phyloP scores from a whole-genome alignment of 2,329 filamentous ascomycete genomes.

The Diaporthe nobilis region DNA sequence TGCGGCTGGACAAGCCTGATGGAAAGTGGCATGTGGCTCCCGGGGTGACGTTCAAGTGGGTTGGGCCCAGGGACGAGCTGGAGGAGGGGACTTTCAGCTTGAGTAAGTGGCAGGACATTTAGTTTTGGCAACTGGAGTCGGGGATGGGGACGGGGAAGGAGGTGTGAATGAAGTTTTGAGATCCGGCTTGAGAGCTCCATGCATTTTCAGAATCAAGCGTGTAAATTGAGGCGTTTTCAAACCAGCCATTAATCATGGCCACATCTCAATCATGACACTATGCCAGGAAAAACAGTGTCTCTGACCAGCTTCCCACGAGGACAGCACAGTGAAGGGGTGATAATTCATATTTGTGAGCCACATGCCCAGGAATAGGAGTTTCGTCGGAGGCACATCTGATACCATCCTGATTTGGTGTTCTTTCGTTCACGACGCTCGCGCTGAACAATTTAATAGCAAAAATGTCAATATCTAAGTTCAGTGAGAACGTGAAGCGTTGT shows the following conservation, averaged over 20 bases:
- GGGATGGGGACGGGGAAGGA: no score
- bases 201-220: not conserved
- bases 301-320: not conserved
- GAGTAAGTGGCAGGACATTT: conserved; percentile 16
- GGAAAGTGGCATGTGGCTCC: not conserved
- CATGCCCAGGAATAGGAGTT: no score
- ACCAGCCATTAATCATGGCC: not conserved
- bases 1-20: conserved; percentile 17
- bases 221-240: not conserved
- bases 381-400: no score
- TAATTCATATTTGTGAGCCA: no score
- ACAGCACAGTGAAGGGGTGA: no score
- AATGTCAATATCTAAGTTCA: not conserved
- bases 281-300: not conserved
- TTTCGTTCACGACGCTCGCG: not conserved
- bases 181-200: not conserved
- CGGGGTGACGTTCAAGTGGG: conserved; percentile 15
- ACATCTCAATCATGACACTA: not conserved
- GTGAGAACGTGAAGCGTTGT: not conserved
- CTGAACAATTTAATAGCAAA: not conserved
- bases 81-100: conserved; percentile 9
- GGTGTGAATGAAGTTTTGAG: not conserved
- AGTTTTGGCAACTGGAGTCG: not conserved
- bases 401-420: no score
- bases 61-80: not conserved